Conservation (phyloP, 1,139 yeast species). For the Debaryomyces singareniensis region DNA sequence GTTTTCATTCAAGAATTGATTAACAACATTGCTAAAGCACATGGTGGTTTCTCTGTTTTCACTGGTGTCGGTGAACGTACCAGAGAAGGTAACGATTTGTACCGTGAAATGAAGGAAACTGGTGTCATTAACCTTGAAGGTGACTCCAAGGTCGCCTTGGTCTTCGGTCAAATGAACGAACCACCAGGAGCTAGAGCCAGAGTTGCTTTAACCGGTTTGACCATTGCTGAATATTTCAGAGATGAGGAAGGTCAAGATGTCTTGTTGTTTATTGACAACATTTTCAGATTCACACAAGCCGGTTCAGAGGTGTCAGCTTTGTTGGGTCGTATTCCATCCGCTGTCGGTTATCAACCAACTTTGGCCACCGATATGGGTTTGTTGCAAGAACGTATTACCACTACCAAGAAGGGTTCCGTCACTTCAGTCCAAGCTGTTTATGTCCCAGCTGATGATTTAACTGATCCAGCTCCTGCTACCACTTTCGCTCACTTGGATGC, state of each 20-base stretch:
- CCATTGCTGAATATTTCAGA: conserved; percentile 99
- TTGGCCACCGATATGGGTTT: conserved; percentile 99
- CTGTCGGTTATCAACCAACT: conserved; percentile 99
- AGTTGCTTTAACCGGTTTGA: conserved; percentile 99
- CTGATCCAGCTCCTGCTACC: conserved; percentile 99
- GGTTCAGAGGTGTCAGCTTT: conserved; percentile 99
- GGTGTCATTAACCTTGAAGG: conserved; percentile 99
- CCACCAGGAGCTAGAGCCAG: conserved; percentile 99
- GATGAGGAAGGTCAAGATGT: conserved; percentile 99
- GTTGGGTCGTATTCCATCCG: conserved; percentile 99
- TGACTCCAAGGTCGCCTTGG: conserved; percentile 98
- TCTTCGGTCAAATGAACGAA: conserved; percentile 99
- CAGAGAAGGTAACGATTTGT: conserved; percentile 99
- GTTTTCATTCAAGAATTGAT: conserved; percentile 99
- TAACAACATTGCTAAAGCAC: conserved; percentile 99
- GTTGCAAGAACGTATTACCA: conserved; percentile 99
- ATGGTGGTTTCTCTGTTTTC: conserved; percentile 99
- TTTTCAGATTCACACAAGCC: conserved; percentile 99
- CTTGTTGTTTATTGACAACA: conserved; percentile 98
- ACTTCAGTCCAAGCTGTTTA: conserved; percentile 99
- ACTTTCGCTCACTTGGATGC: conserved; percentile 99
- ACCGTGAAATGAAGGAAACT: conserved; percentile 99
- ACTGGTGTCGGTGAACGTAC: conserved; percentile 99
- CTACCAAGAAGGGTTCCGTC: conserved; percentile 99
- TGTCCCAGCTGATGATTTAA: conserved; percentile 99